Conservation (phyloP, 2,329 filamentous ascomycete species). For the Knoxdaviesia capensis region DNA sequence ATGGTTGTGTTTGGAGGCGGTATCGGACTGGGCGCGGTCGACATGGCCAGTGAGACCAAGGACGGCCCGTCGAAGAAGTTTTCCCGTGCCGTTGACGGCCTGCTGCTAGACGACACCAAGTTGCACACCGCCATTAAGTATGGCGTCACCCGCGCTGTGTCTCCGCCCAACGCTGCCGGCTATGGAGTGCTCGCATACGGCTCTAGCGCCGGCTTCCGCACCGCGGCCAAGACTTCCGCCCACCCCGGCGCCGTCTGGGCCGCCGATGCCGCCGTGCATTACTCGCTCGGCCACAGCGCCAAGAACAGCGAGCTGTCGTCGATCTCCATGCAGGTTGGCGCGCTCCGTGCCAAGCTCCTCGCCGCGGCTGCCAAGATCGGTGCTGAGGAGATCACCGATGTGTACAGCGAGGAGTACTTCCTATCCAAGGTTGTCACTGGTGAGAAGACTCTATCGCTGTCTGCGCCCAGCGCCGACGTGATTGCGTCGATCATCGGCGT, state of each 20-base stretch:
- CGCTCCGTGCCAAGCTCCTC: slow-evolving; percentile 31
- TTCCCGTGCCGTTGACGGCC: slow-evolving; percentile 36
- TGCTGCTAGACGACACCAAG: slow-evolving; percentile 34
- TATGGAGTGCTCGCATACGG: slow-evolving; percentile 25
- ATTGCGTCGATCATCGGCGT: slow-evolving; percentile 38
- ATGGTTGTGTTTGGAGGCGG: slow-evolving; percentile 40
- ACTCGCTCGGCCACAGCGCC: slow-evolving; percentile 28
- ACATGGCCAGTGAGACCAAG: slow-evolving; percentile 31
- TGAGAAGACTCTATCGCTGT: slow-evolving; percentile 32
- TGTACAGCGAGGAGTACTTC: slow-evolving; percentile 27
- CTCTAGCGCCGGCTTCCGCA: slow-evolving; percentile 37
- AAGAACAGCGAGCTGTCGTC: slow-evolving; percentile 24
- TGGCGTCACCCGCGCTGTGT: slow-evolving; percentile 37
- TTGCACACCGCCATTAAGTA: slow-evolving; percentile 29
- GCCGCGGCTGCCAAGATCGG: slow-evolving; percentile 10
- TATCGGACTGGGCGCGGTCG: slow-evolving; percentile 43
- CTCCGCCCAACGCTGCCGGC: slow-evolving; percentile 24
- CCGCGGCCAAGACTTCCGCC: slow-evolving; percentile 23
- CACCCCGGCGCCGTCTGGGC: slow-evolving; percentile 30
- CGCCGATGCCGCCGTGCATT: slow-evolving; percentile 34
- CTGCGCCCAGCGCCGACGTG: slow-evolving; percentile 40
- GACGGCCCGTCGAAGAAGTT: slow-evolving; percentile 30
- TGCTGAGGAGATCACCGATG: slow-evolving; percentile 14
- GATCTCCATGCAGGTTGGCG: slow-evolving; percentile 31
- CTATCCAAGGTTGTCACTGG: slow-evolving; percentile 33